Percentiles rank a stretch among this genome's conserved stretches.
These are phyloP conservation scores for Cephaloascus albidus DNA, from an alignment of 805 yeast species.

Conservation along the genomic window DNA sequence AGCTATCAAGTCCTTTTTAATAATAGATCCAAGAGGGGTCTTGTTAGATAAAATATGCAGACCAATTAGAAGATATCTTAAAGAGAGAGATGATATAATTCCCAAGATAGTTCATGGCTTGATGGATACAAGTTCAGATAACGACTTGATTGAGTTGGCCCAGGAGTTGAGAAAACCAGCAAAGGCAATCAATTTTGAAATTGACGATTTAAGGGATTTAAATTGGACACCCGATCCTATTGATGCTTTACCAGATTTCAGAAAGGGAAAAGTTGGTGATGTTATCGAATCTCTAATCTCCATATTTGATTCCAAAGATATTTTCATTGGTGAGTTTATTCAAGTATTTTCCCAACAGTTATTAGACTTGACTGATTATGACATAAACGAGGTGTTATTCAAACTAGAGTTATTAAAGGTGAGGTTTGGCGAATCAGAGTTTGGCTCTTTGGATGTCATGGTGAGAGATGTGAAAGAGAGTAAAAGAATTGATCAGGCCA, in stretches of 20 bases:
- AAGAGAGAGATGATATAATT: constrained; percentile 67
- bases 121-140: constrained; percentile 33
- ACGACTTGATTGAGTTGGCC: constrained; percentile 43
- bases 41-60: constrained; percentile 68
- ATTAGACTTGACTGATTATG: constrained; percentile 30
- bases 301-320: constrained; percentile 59
- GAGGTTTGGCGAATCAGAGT: constrained; percentile 58
- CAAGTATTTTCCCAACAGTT: constrained; percentile 49
- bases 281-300: constrained; percentile 64
- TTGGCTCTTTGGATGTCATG: constrained; percentile 78
- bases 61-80: constrained; percentile 65
- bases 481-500: constrained; percentile 26
- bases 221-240: constrained; percentile 82
- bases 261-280: constrained; percentile 50
- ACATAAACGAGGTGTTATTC: constrained; percentile 25
- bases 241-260: constrained; percentile 84
- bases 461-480: constrained; percentile 60
- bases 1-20: constrained; percentile 59
- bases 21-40: constrained; percentile 84
- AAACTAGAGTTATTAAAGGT: constrained; percentile 47
- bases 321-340: constrained; percentile 58
- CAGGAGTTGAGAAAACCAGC: constrained; percentile 34
- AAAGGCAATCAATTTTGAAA: constrained; percentile 2
- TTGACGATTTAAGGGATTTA: constrained; percentile 36
- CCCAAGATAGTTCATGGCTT: constrained; percentile 63